Percentiles rank a stretch among this genome's conserved stretches.
These are phyloP conservation scores for Melanomma pulvis-pyrius DNA, from an alignment of 495 filamentous ascomycete genomes.

Conservation along the genomic window DNA sequence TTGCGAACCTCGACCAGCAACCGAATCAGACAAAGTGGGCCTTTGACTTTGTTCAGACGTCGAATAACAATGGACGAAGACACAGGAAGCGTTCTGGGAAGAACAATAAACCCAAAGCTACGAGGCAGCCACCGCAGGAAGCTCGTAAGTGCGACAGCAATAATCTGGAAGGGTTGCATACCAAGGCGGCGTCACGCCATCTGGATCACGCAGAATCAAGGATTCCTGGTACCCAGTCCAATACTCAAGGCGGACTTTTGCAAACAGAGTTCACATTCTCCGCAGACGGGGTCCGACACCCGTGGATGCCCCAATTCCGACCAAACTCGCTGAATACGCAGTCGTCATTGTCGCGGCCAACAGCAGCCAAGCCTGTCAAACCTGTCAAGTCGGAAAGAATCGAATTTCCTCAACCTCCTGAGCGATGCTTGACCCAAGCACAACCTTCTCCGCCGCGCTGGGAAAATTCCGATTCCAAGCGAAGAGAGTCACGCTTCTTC, in stretches of 20 bases:
- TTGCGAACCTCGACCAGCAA: constrained; percentile 22
- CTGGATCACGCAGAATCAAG: neutral
- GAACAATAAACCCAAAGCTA: neutral
- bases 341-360: neutral
- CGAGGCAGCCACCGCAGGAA: neutral
- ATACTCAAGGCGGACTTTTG: neutral
- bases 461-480: constrained; percentile 16
- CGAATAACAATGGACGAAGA: constrained; percentile 12
- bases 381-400: neutral
- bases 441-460: constrained; percentile 5
- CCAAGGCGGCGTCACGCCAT: neutral
- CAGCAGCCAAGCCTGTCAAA: neutral
- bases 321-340: constrained; percentile 6
- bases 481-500: constrained; percentile 42
- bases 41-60: constrained; percentile 26
- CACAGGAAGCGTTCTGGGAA: constrained; percentile 31
- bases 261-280: neutral
- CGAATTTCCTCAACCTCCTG: neutral
- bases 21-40: constrained; percentile 25
- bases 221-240: neutral
- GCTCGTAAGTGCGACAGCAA: constrained; percentile 2
- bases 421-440: constrained; percentile 7
- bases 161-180: constrained; percentile 9
- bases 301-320: constrained; percentile 19
- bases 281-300: constrained; percentile 7